Conservation (phyloP, 257 asterid genomes). For the Forsythia suspensa region DNA sequence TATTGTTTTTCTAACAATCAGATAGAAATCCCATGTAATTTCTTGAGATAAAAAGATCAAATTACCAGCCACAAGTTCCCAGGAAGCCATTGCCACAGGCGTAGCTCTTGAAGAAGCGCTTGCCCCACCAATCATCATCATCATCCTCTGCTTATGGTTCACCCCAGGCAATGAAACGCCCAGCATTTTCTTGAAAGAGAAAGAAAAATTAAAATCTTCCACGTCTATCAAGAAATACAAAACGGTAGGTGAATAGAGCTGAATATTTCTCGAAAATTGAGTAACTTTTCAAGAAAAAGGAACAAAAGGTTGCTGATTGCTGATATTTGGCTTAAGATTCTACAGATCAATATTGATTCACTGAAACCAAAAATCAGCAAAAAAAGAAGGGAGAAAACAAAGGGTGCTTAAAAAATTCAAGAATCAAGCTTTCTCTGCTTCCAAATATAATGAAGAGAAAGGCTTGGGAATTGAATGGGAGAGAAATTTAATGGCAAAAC, state of each 20-base stretch:
- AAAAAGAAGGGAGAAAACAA: not conserved
- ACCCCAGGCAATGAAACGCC: conserved; percentile 47
- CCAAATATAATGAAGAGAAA: conserved; percentile 27
- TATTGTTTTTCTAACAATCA: not conserved
- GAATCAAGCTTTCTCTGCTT: conserved; percentile 36
- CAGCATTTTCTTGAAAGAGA: conserved; percentile 37
- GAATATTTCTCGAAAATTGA: conserved; percentile 26
- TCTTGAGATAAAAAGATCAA: conserved; percentile 6
- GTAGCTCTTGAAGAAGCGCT: conserved; percentile 36
- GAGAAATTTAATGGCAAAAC: conserved; percentile 23
- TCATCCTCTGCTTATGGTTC: conserved; percentile 33
- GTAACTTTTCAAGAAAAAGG: conserved; percentile 32
- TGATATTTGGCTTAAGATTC: conserved; percentile 28
- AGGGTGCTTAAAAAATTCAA: conserved; percentile 20
- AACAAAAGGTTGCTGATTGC: conserved; percentile 41
- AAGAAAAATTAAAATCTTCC: conserved; percentile 10
- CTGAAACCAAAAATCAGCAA: conserved; percentile 34
- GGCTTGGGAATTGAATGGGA: conserved; percentile 34
- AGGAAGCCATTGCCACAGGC: conserved; percentile 34
- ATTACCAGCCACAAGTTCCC: conserved; percentile 57
- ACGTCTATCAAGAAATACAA: conserved; percentile 19
- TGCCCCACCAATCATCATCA: conserved; percentile 29
- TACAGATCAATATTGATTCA: conserved; percentile 17
- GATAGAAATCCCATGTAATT: conserved; percentile 12
- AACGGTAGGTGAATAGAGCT: conserved; percentile 20